Evolutionary conservation across 129 eudicot species (phyloP), one percentile per base, ranked within the genome.

Genomic region (Chrysanthemum lavandulifolium): DNA sequence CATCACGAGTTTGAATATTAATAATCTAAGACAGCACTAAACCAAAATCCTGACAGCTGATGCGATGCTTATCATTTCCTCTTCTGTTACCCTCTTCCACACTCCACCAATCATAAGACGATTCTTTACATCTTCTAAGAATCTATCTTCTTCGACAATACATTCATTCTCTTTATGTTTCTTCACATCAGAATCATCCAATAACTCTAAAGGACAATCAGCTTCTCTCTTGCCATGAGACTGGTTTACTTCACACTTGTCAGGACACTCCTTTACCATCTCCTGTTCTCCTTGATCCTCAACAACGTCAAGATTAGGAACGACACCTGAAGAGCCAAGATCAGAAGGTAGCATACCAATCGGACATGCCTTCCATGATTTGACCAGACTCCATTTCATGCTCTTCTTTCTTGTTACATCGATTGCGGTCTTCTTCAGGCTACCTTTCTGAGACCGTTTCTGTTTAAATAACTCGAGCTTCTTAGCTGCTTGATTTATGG

Each of bases 321-420:
- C 61, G 18, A 77, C 63, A 19, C 96, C 95, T 0, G 86, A 80
- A 21, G 83, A 89, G 56, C 95, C 95, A 51, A 89, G 31, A 23
- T 72, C 81, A 62, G 74, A 71, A 58, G 96, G 86, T 71, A 89
- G 61, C 98, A 85, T 87, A 45, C 98, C 98, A 57, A 92, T 89
- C 13, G 98, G 89, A 65, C 98, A 92, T 6, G 91, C 72, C 3
- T 82, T 92, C 98, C 98, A 92, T 21, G 86, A 85, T 65, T 92
- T 84, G 0, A 77, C 83, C 65, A 81, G 68, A 18, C 56, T 73
- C 97, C 97, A 92, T 71, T 59, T 79, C 51, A 62, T 66, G 8
- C 53, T 72, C 36, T 25, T 62, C 56, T 25, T 67, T 74, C 50
- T 60, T 11, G 19, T 23, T 29, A 18, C 65, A 2, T 23, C 78